phyloP scores from a whole-genome alignment of 305 asterid species.

The Plantago coronopus region DNA sequence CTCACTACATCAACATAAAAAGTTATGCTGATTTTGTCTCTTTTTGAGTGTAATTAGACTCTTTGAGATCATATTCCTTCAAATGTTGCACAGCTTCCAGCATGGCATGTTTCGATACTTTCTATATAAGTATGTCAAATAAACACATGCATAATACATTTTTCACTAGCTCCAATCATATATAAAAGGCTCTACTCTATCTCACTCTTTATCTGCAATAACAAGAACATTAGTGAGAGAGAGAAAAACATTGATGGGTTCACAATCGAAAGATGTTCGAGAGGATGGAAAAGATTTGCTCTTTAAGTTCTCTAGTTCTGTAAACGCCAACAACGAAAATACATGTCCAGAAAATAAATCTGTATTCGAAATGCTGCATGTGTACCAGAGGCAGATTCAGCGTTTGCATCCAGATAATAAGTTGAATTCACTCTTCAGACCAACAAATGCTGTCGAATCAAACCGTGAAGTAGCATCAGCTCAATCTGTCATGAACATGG shows the following conservation, averaged over 20 bases:
- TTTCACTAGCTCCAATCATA: too few relatives aligned
- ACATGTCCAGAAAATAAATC: neutral
- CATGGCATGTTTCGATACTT: too few relatives aligned
- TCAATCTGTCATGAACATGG: slow-evolving; percentile 23
- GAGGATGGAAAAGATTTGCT: neutral
- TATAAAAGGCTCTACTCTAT: too few relatives aligned
- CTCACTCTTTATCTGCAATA: neutral
- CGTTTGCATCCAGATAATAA: neutral
- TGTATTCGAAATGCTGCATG: neutral
- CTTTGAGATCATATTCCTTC: too few relatives aligned
- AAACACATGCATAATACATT: too few relatives aligned
- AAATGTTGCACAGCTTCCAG: too few relatives aligned
- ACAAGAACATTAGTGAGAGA: neutral
- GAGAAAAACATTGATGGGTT: neutral
- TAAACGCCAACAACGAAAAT: neutral
- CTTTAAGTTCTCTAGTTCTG: neutral
- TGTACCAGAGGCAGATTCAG: neutral
- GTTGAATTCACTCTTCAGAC: slow-evolving; percentile 1
- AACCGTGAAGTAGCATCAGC: slow-evolving; percentile 6
- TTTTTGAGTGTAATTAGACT: too few relatives aligned
- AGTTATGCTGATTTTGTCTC: too few relatives aligned
- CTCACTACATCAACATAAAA: too few relatives aligned
- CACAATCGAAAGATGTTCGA: neutral
- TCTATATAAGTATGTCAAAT: too few relatives aligned
- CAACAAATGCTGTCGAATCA: neutral